Conservation (phyloP, 208 protist species). For the Leishmania arabica region DNA sequence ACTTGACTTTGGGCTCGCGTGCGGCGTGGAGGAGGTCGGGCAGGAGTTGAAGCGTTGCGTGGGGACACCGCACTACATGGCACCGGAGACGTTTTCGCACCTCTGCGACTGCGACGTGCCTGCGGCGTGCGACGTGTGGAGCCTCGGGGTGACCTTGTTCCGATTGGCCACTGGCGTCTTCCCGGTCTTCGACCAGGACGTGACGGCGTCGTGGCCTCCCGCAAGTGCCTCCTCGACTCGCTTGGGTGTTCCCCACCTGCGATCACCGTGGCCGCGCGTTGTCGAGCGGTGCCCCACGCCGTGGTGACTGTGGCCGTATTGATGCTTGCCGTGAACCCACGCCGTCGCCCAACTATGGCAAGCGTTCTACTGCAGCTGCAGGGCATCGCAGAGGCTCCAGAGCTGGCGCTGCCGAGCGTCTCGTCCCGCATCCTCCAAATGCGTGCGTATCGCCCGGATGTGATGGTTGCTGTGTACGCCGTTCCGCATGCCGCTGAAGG, state of each 20-base stretch:
- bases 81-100: constrained; percentile 4
- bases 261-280: neutral
- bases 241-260: neutral
- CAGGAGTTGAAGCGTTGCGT: neutral
- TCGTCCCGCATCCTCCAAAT: neutral
- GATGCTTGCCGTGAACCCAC: neutral
- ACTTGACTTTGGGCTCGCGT: constrained; percentile 25
- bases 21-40: neutral
- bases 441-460: neutral
- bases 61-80: constrained; percentile 17
- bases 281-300: neutral
- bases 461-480: neutral
- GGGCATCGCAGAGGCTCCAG: too few species aligned
- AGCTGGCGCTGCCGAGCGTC: neutral
- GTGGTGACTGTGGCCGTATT: neutral
- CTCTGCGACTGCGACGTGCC: neutral
- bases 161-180: constrained; percentile 5
- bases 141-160: constrained; percentile 21
- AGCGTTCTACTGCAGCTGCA: neutral
- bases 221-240: neutral
- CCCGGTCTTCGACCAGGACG: neutral
- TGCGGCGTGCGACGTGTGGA: constrained; percentile 23
- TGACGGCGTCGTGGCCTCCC: neutral
- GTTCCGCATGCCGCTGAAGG: neutral
- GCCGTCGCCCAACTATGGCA: neutral